A percentile compares a stretch with the other conserved stretches of the same genome.
These are phyloP conservation scores for Leishmania guyanensis DNA, from an alignment of 208 protist genomes.

Conservation along the genomic window DNA sequence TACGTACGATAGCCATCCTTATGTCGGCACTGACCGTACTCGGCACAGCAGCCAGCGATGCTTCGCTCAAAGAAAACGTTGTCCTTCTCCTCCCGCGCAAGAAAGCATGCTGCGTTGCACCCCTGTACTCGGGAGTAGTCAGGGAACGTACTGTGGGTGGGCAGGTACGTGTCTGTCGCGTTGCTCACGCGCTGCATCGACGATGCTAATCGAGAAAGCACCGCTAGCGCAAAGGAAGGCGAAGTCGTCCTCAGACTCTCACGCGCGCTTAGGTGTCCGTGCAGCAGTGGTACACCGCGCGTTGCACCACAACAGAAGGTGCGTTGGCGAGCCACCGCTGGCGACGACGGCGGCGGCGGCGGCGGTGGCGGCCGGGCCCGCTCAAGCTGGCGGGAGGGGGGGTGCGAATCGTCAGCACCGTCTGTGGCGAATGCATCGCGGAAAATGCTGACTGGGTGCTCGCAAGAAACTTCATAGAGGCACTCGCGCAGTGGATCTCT, in stretches of 20 bases:
- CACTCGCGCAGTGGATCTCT: constrained; percentile 24
- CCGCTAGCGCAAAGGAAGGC: not conserved
- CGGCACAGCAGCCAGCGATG: constrained; percentile 49
- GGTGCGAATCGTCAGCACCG: not conserved
- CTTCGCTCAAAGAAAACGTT: constrained; percentile 4
- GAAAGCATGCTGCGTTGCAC: constrained; percentile 44
- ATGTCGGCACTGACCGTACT: constrained; percentile 55
- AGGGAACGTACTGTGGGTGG: constrained; percentile 26
- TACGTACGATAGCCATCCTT: constrained; percentile 55
- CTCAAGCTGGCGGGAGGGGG: not conserved
- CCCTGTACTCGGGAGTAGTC: constrained; percentile 43
- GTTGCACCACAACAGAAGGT: not conserved
- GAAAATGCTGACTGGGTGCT: constrained; percentile 12
- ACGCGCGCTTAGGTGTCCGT: not conserved
- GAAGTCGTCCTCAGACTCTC: not conserved
- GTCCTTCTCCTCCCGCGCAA: not conserved
- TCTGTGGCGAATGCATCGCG: constrained; percentile 1
- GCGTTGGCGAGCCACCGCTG: not conserved
- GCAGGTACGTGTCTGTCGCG: constrained; percentile 40
- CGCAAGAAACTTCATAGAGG: not conserved
- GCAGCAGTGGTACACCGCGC: not conserved
- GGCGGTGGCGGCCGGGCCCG: not conserved
- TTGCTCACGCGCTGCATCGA: constrained; percentile 23
- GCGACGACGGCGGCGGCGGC: not conserved
- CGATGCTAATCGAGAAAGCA: not conserved